phyloP scores from a whole-genome alignment of 1,139 yeast genomes.

The Debaryomycetaceae sp. region DNA sequence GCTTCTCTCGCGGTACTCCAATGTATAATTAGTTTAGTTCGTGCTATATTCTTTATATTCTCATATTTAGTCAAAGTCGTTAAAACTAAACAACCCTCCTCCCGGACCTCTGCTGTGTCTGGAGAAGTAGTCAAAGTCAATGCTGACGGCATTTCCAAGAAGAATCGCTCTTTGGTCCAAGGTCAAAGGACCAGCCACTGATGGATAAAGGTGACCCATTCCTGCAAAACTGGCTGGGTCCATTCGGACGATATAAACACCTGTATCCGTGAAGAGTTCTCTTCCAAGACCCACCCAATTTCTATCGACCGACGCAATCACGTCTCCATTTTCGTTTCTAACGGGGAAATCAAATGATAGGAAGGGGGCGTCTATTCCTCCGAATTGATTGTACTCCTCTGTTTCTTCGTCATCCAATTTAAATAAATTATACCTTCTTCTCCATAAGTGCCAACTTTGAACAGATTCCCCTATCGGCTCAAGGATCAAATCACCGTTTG shows the following conservation, averaged over 20 bases:
- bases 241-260: constrained; percentile 83
- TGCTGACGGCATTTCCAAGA: constrained; percentile 82
- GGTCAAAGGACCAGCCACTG: constrained; percentile 48
- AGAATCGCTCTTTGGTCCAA: constrained; percentile 83
- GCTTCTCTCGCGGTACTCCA: constrained; percentile 7
- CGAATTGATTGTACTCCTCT: constrained; percentile 65
- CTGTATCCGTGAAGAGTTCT: constrained; percentile 91
- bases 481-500: constrained; percentile 30
- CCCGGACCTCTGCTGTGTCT: constrained; percentile 68
- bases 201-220: constrained; percentile 37
- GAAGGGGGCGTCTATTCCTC: constrained; percentile 82
- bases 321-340: constrained; percentile 50
- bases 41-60: not conserved
- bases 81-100: constrained; percentile 36
- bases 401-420: constrained; percentile 44
- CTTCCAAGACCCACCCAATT: constrained; percentile 95
- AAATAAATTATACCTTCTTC: constrained; percentile 80
- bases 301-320: constrained; percentile 77
- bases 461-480: constrained; percentile 78
- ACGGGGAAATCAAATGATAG: constrained; percentile 85
- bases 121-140: constrained; percentile 93
- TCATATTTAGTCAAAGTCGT: constrained; percentile 26
- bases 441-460: constrained; percentile 94
- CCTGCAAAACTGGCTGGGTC: constrained; percentile 65
- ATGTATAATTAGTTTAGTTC: not conserved